phyloP scores from a whole-genome alignment of 2,329 filamentous ascomycete genomes.

The Fusarium sp. region DNA sequence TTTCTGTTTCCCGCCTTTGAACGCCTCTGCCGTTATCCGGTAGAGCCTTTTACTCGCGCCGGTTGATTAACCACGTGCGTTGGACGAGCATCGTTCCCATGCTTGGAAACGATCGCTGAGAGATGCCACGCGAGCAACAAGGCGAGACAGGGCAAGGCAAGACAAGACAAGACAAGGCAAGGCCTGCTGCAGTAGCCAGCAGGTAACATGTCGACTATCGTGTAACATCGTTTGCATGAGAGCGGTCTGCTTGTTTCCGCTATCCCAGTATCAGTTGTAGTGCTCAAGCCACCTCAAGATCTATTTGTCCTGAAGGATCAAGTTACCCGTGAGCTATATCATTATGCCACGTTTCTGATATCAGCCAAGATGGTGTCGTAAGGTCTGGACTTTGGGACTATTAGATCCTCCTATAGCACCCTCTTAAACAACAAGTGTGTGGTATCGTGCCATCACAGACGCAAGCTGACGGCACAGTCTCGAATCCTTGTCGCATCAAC shows the following conservation, averaged over 20 bases:
- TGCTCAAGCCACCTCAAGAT: background rate
- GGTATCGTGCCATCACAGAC: slow-evolving; percentile 27
- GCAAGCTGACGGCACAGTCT: slow-evolving; percentile 21
- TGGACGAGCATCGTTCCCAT: slow-evolving; percentile 15
- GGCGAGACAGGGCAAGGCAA: background rate
- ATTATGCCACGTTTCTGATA: slow-evolving; percentile 21
- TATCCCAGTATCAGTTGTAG: background rate
- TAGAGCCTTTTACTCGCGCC: background rate
- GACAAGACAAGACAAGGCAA: slow-evolving; percentile 5
- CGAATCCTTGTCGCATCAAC: slow-evolving; percentile 18
- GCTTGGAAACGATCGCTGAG: slow-evolving; percentile 8
- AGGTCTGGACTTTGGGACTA: slow-evolving; percentile 8
- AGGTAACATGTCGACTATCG: slow-evolving; percentile 1
- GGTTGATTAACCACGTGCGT: slow-evolving; percentile 23
- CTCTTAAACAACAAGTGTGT: background rate
- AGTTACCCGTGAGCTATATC: background rate
- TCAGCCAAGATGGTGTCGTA: background rate
- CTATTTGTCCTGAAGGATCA: background rate
- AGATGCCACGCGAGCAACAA: slow-evolving; percentile 29
- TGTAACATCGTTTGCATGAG: slow-evolving; percentile 22
- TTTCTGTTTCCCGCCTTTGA: background rate
- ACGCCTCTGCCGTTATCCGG: slow-evolving; percentile 13
- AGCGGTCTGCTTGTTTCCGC: background rate
- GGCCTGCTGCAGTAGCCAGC: slow-evolving; percentile 4
- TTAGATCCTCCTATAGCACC: background rate